phyloP scores from a whole-genome alignment of 1,284 basidiomycete genomes.

The Marasmius tenuissimus region DNA sequence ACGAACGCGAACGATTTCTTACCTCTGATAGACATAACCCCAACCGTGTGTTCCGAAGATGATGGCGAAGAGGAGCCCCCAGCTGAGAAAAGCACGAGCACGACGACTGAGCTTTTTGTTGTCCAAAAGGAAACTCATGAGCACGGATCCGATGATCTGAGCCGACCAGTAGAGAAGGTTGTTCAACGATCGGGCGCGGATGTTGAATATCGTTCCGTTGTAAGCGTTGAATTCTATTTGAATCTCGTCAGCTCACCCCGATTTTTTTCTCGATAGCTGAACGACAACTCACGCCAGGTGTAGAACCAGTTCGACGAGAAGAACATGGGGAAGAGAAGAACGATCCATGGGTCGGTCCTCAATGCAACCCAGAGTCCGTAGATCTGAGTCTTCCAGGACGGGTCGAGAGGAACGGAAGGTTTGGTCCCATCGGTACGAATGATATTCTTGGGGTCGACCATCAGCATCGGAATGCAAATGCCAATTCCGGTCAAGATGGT shows the following conservation, averaged over 20 bases:
- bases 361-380: slow-evolving; percentile 49
- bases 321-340: slow-evolving; percentile 68
- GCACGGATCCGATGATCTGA: slow-evolving; percentile 63
- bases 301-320: slow-evolving; percentile 80
- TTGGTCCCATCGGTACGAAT: slow-evolving; percentile 71
- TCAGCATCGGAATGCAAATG: slow-evolving; percentile 60
- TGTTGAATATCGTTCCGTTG: slow-evolving; percentile 17
- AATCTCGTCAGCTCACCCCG: neutral
- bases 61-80: slow-evolving; percentile 56
- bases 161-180: slow-evolving; percentile 69
- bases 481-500: slow-evolving; percentile 68
- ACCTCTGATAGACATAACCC: slow-evolving; percentile 72
- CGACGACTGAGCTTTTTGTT: slow-evolving; percentile 51
- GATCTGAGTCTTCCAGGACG: slow-evolving; percentile 69
- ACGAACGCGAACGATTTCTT: slow-evolving; percentile 12
- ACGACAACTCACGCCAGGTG: slow-evolving; percentile 57
- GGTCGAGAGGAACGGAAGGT: slow-evolving; percentile 58
- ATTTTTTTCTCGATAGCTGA: neutral
- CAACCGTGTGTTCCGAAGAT: slow-evolving; percentile 67
- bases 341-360: slow-evolving; percentile 54
- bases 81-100: slow-evolving; percentile 64
- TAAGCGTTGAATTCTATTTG: slow-evolving; percentile 15
- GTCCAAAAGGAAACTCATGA: slow-evolving; percentile 65
- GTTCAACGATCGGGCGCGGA: slow-evolving; percentile 59
- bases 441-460: slow-evolving; percentile 69